phyloP scores from a whole-genome alignment of 768 basidiomycete species.

The Auricularia sp. region DNA sequence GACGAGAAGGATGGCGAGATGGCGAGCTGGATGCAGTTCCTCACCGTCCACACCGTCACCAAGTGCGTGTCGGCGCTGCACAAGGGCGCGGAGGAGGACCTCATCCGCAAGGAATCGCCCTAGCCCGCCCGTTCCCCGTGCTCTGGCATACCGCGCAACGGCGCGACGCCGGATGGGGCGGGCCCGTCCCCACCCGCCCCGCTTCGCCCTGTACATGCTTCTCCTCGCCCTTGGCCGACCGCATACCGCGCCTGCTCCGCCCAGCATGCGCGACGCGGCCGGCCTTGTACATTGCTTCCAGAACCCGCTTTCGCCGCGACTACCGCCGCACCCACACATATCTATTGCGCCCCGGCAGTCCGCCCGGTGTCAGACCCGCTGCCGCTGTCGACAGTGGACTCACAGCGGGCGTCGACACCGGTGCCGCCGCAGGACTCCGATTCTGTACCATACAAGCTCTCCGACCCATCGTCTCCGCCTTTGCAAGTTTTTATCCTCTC shows the following conservation, averaged over 20 bases:
- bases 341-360: background rate
- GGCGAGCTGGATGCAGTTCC: constrained; percentile 75
- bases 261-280: background rate
- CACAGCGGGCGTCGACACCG: background rate
- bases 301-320: background rate
- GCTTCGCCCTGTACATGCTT: background rate
- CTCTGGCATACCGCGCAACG: background rate
- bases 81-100: background rate
- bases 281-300: background rate
- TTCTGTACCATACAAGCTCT: background rate
- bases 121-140: background rate
- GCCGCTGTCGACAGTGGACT: background rate
- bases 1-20: constrained; percentile 55
- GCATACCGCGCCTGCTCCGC: background rate
- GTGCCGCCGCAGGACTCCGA: background rate
- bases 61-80: background rate
- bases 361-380: background rate
- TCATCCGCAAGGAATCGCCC: background rate
- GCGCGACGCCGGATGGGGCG: background rate
- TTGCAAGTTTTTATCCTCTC: background rate
- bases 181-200: background rate
- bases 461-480: background rate
- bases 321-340: no score
- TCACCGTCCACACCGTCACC: constrained; percentile 50
- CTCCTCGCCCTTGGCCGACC: background rate